Base-by-base conservation (phyloP, 768 basidiomycete genomes). In the Naganishia vaughanmartiniae region DNA sequence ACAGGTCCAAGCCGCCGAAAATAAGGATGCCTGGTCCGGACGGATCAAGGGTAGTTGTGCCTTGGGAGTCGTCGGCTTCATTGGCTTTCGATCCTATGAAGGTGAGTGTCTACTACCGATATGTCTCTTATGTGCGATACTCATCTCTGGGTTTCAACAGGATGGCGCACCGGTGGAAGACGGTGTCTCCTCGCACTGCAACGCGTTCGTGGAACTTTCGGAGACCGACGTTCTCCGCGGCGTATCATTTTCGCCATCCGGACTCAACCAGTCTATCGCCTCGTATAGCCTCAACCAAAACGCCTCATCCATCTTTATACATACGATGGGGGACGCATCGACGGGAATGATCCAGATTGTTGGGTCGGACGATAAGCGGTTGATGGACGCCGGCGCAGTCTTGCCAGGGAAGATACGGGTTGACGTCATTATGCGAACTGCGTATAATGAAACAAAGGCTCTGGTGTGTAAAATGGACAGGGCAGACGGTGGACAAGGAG, bases 311-410 rank as follows among this genome's bases (percentile, higher is more conserved):
- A 55, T 77, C 12, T 76, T 75, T 26, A 66, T 81, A 45, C 67
- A 73, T 42, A 67, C 79, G 0, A 34, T 70, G 21, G 80, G 80
- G 14, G 69, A 80, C 26, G 75, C 74, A 4, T 73, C 76, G 5
- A 70, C 70, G 6, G 80, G 80, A 1, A 75, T 74, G 10, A 48
- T 80, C 2, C 72, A 76, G 36, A 73, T 81, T 48, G 33, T 81
- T 6, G 80, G 80, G 0, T 42, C 69, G 10, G 77, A 79, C 12
- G 65, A 70, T 34, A 39, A 46, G 11, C 28, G 26, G 17, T 26
- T 74, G 55, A 46, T 54, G 30, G 60, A 71, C 36, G 68, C 55
- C 1, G 73, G 74, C 14, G 15, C 53, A 7, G 78, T 77, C 6
- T 34, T 54, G 36, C 74, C 78, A 39, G 76, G 74, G 1, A 65